These are phyloP conservation scores for Pleurotus salmoneostramineus DNA, from an alignment of 768 basidiomycete genomes.

Conservation along the genomic window DNA sequence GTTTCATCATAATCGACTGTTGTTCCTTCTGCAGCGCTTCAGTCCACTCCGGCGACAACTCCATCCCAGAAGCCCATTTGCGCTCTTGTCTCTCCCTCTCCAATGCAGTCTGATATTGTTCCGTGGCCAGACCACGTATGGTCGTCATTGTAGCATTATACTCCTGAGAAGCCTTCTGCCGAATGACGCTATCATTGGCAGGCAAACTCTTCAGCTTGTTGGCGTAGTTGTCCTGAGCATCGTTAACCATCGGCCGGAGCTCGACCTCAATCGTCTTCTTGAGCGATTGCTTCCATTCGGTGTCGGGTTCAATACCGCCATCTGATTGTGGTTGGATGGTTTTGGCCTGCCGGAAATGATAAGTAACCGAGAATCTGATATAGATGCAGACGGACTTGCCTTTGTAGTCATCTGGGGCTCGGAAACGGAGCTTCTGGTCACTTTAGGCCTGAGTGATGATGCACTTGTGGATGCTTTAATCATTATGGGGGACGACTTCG, in stretches of 20 bases:
- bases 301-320: slow-evolving; percentile 3
- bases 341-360: background rate
- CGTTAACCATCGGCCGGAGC: slow-evolving; percentile 6
- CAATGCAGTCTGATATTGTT: slow-evolving; percentile 4
- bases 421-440: background rate
- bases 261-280: slow-evolving; percentile 6
- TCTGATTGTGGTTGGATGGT: background rate
- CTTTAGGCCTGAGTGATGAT: background rate
- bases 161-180: background rate
- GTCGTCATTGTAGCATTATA: slow-evolving; percentile 3
- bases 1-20: slow-evolving; percentile 2
- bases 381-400: background rate
- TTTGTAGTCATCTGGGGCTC: background rate
- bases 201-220: background rate
- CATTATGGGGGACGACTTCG: background rate
- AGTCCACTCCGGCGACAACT: slow-evolving; percentile 3
- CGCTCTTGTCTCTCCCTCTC: slow-evolving; percentile 6
- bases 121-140: slow-evolving; percentile 4
- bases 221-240: background rate
- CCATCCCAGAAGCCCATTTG: slow-evolving; percentile 2
- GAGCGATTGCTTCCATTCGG: slow-evolving; percentile 4
- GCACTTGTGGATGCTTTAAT: background rate
- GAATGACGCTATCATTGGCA: background rate
- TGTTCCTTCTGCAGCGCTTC: slow-evolving; percentile 4
- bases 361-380: background rate